A percentile compares a stretch with the other conserved stretches of the same genome.
Evolutionary conservation across 2,329 filamentous ascomycete genomes (phyloP).

Genomic region (Trichoderma semiorbis): DNA sequence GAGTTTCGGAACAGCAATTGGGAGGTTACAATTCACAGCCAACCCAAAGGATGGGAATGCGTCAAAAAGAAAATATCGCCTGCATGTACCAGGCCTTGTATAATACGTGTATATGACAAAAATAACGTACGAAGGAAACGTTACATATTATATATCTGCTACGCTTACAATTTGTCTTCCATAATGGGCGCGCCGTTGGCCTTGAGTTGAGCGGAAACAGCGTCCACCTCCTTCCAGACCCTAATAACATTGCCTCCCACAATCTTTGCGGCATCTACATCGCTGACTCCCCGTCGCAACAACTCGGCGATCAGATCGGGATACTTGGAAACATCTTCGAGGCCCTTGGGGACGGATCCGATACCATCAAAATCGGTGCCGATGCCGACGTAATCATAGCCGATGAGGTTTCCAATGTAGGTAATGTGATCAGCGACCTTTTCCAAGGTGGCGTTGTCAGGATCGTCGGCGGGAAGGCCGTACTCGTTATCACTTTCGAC

Average conservation of each 20-base stretch:
- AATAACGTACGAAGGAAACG: not conserved
- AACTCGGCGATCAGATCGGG: constrained; percentile 75
- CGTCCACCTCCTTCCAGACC: constrained; percentile 78
- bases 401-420: constrained; percentile 78
- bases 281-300: constrained; percentile 68
- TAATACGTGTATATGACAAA: constrained; percentile 30
- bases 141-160: not conserved
- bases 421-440: constrained; percentile 79
- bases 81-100: constrained; percentile 21
- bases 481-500: constrained; percentile 53
- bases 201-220: constrained; percentile 65
- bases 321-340: constrained; percentile 84
- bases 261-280: constrained; percentile 69
- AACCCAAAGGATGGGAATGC: not conserved
- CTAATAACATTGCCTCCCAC: constrained; percentile 77
- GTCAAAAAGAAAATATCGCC: not conserved
- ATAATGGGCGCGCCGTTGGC: constrained; percentile 48
- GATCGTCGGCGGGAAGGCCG: constrained; percentile 65
- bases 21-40: not conserved
- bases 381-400: constrained; percentile 82
- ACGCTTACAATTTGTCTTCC: constrained; percentile 46
- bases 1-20: not conserved
- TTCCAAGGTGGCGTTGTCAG: constrained; percentile 66
- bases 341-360: constrained; percentile 59
- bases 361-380: constrained; percentile 91